Base-by-base conservation (phyloP, 1,139 yeast species). In the Kodamaea alishanica region DNA sequence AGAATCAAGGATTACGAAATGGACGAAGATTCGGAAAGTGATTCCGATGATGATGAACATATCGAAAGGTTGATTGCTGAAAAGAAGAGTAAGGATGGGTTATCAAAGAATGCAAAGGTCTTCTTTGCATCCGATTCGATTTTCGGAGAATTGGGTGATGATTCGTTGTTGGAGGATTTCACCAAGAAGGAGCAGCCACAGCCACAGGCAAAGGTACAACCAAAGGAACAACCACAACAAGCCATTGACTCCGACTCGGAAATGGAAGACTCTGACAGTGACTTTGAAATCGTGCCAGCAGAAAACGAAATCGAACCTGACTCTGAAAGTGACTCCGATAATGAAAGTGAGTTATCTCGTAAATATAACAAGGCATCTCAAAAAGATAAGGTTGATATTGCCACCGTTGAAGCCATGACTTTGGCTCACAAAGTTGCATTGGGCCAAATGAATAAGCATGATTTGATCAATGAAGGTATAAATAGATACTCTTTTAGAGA, bases 341-440 rank as follows among this genome's bases (percentile, higher is more conserved):
- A 73, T 37, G 74, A 67, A 30, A 61, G 53, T 10, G 55, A 61
- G 38, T 54, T 65, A 43, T 54, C 65, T 39, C 61, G 61, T 32
- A 62, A 70, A 40, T 55, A 56, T 40, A 47, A 54, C 12, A 62
- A 62, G 29, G 67, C 67, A 12, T 61, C 67, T 11, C 84, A 82
- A 51, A 68, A 77, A 45, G 73, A 77, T 45, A 83, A 77, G 45
- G 79, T 88, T 33, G 96, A 88, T 46, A 70, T 90, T 46, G 95
- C 94, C 22, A 89, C 97, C 2, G 95, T 86, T 1, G 95, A 89
- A 61, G 97, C 97, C 5, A 94, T 94, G 98, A 92, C 98, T 0
- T 70, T 92, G 54, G 98, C 98, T 0, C 99, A 94, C 58, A 90
- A 92, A 63, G 74, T 94, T 35, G 98, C 98, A 0, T 65, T 88